Base-by-base conservation (phyloP, 2,329 filamentous ascomycete genomes). In the Arthrobotrys megalospora region DNA sequence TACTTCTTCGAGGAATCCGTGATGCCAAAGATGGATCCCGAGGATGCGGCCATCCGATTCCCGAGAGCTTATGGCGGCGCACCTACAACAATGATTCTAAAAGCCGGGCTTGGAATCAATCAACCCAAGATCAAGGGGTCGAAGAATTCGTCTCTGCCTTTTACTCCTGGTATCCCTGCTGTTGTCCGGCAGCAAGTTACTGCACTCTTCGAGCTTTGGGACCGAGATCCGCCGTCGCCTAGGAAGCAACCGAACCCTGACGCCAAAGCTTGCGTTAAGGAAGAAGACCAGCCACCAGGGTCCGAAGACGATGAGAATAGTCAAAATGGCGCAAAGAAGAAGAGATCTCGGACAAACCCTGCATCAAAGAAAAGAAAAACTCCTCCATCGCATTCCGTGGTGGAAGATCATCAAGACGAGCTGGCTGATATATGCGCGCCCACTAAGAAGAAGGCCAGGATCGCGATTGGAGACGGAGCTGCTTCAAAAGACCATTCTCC, bases 1-100 rank as follows among this genome's bases (percentile, higher is more conserved):
- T 77, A 71, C 36, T 77, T 77, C 16, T 77, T 77, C 38, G 73
- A 77, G 21, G 73, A 77, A 48, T 77, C 73, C 12, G 73, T 77
- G 11, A 77, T 77, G 66, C 73, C 73, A 14, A 62, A 60, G 34
- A 71, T 77, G 73, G 73, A 77, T 32, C 41, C 73, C 12, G 43
- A 77, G 38, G 65, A 77, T 8, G 73, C 66, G 6, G 50, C 38
- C 2, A 45, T 36, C 24, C 66, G 73, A 16, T 77, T 77, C 34
- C 73, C 73, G 14, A 70, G 73, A 45, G 14, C 66, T 6, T 77
- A 77, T 32, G 73, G 73, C 19, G 73, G 73, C 3, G 73, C 73
- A 21, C 73, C 73, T 16, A 77, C 73, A 0, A 77, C 73, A 3
- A 77, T 77, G 73, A 77, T 77, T 38, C 28, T 77, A 10, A 77